Evolutionary conservation across 768 basidiomycete genomes (phyloP), one percentile per base, ranked within the genome.

Genomic region (Pleurotus tuoliensis): DNA sequence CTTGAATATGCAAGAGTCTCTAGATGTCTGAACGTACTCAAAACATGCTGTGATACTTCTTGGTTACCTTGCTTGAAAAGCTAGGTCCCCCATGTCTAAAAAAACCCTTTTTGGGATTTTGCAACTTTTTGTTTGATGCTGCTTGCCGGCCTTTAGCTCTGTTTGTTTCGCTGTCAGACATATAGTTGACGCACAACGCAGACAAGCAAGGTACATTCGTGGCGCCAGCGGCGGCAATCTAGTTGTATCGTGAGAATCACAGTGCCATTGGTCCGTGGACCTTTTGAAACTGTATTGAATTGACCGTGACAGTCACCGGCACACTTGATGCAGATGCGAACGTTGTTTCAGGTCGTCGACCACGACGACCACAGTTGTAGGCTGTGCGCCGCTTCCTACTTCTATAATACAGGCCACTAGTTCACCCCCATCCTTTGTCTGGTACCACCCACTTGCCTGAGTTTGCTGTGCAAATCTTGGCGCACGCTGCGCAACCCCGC

Each of bases 1-100:
- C 18, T 71, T 91, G 39, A 91, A 90, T 59, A 76, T 74, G 1
- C 87, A 90, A 55, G 87, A 90, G 64, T 72, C 79, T 4, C 69
- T n/a, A 1, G 49, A 20, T 9, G 30, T 39, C 62, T 16, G 27
- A 51, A 34, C n/a, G 20, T 43, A n/a, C n/a, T n/a, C n/a, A n/a
- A n/a, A n/a, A n/a, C n/a, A n/a, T 20, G 20, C 20, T 20, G 20
- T 20, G 2, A 20, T 16, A 44, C 41, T n/a, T 44, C 20, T 4
- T 44, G 41, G 20, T n/a, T n/a, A n/a, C n/a, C n/a, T n/a, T n/a
- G n/a, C n/a, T n/a, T n/a, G n/a, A n/a, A n/a, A n/a, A n/a, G n/a
- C n/a, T n/a, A n/a, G n/a, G n/a, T n/a, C n/a, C n/a, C n/a, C n/a
- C n/a, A n/a, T n/a, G n/a, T n/a, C n/a, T n/a, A n/a, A n/a, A n/a